Evolutionary conservation across 805 yeast genomes (phyloP), one percentile per base, ranked within the genome.

Genomic region (Myxozyma kluyveri): DNA sequence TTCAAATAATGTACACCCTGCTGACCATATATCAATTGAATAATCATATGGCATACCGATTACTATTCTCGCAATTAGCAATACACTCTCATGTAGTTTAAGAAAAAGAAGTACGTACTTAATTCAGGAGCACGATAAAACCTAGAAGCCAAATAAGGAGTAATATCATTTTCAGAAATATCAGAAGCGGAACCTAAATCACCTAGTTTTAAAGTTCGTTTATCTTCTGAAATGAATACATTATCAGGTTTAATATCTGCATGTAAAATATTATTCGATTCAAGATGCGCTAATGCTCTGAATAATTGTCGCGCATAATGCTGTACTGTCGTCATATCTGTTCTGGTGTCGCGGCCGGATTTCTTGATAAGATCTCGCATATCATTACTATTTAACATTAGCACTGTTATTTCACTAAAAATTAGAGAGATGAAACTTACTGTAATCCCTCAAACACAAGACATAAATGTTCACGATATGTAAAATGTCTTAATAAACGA

Each of bases 241-340:
- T 89, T 89, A 63, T 89, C 97, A 0, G 96, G 97, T 66, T 89
- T 89, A 66, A 89, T 72, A 69, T 89, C 97, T 68, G 96, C 89
- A 65, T 89, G 97, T 26, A 89, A 82, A 61, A 89, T 74, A 59
- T 83, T 83, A 50, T 82, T 77, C 31, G 79, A 80, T 61, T 85
- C 86, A 60, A 89, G 73, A 32, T 83, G 81, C 23, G 82, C 75
- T 61, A 89, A 69, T 0, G 93, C 79, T 54, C 81, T 85, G 47
- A 89, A 69, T 52, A 88, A 67, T 67, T 90, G 97, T 26, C 72
- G 74, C 0, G 95, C 75, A 60, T 88, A 82, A 17, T 78, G 75
- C 59, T 81, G 78, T 12, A 89, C 84, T 27, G 89, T 68, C 55
- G 80, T 79, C 63, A 86, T 81, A 50, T 80, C 80, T 35, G 90